Percentiles rank a stretch among this genome's conserved stretches.
Evolutionary conservation across 495 filamentous ascomycete species (phyloP).

Genomic region (Geoglossum glabrum): DNA sequence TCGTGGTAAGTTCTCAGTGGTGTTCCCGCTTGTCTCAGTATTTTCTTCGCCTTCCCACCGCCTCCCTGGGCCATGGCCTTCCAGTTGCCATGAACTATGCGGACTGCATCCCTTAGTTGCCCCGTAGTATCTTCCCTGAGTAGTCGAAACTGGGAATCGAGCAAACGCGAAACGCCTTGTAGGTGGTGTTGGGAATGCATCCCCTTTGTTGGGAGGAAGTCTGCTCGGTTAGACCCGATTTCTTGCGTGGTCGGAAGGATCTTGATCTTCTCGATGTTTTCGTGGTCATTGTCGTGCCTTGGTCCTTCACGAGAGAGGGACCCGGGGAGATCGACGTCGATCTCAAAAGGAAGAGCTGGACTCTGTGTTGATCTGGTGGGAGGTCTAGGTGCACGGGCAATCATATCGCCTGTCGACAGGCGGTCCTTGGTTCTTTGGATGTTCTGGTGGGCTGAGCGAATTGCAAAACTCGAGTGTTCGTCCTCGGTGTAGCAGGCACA

Average conservation of each 20-base stretch:
- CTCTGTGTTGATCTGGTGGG: too few relatives aligned
- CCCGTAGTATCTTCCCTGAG: slow-evolving; percentile 46
- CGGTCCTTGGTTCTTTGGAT: slow-evolving; percentile 13
- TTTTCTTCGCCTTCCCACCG: background rate
- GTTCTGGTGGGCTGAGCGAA: slow-evolving; percentile 12
- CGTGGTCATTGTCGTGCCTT: slow-evolving; percentile 49
- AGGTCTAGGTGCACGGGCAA: too few relatives aligned
- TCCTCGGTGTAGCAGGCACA: too few relatives aligned
- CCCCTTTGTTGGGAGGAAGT: slow-evolving; percentile 59
- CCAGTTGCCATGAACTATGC: slow-evolving; percentile 21
- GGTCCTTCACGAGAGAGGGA: slow-evolving; percentile 28
- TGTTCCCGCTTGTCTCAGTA: slow-evolving; percentile 6
- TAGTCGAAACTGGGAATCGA: slow-evolving; percentile 51
- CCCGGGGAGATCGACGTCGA: slow-evolving; percentile 30
- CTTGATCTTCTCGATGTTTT: slow-evolving; percentile 34
- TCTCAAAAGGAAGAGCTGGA: slow-evolving; percentile 14
- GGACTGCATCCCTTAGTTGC: slow-evolving; percentile 37
- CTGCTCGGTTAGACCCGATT: slow-evolving; percentile 27
- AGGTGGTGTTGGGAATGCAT: too few relatives aligned
- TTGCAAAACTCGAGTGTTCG: too few relatives aligned
- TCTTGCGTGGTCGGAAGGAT: slow-evolving; percentile 46
- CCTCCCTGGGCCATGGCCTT: slow-evolving; percentile 9
- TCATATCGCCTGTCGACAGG: too few relatives aligned
- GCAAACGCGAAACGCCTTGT: too few relatives aligned
- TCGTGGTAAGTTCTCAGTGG: slow-evolving; percentile 17